Evolutionary conservation across 257 asterid species (phyloP), one percentile per base, ranked within the genome.

Genomic region (Nicotiana knightiana): DNA sequence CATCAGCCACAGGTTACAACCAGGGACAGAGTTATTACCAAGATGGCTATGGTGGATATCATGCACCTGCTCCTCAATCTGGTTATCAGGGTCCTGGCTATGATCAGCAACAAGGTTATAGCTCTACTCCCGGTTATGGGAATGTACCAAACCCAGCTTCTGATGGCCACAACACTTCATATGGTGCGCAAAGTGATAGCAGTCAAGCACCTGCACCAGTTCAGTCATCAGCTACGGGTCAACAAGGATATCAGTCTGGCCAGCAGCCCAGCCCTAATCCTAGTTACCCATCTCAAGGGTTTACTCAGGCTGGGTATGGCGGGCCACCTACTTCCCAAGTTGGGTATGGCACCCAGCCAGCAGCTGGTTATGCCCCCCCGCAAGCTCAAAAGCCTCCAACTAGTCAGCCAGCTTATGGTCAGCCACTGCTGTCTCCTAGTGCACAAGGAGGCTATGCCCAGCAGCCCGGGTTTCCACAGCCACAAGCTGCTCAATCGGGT

Each of bases 11-110:
- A 17, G 88, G 94, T 55, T 96, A 96, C 73, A 76, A 87, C 82
- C 99, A 94, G 85, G 97, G 97, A 21, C 97, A 93, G 76, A 90
- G 88, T 71, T 94, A 96, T 67, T 24, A 89, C 54, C 98, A 92
- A 83, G 97, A 91, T 70, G 92, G 95, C 59, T 96, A 94, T 54
- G 91, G 93, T 15, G 94, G 92, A 67, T 94, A 93, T 83, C 85
- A 81, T 15, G 89, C 94, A 2, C 85, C 91, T 67, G 83, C 85
- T 11, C 77, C 93, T 82, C 98, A 91, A 82, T 58, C 97, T 75
- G 89, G 93, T 51, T 89, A 88, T 15, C 92, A 90, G 63, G 83
- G 93, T 46, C 80, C 93, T 18, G 94, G 96, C 32, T 93, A 93
- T 76, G 97, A 93, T 70, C 94, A 90, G 87, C 97, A 89, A 81